Base-by-base conservation (phyloP, 306 rosid species). In the Vigna hirtella region DNA sequence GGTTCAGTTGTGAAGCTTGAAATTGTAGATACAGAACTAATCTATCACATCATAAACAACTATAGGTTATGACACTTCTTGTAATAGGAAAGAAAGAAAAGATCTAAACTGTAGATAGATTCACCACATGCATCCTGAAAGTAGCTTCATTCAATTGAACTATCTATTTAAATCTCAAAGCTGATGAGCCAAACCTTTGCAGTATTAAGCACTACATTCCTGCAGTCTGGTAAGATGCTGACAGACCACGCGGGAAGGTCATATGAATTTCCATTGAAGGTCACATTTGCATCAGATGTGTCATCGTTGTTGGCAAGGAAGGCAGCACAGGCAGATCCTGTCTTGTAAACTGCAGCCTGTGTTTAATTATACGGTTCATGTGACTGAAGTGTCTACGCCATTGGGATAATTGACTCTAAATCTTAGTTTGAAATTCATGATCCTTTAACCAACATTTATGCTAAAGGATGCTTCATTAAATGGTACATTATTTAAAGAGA, bases 191-290 rank as follows among this genome's bases (percentile, higher is more conserved):
- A 82, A 82, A 95, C 98, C 98, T 95, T 95, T 81, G 98, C 98
- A 15, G 98, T 92, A 79, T 95, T 95, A 40, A 88, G 85, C 32
- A 72, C 98, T 43, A 89, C 98, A 82, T 78, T 92, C 84, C 91
- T 89, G 90, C 98, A 95, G 79, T 95, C 98, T 1, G 98, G 98
- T 86, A 95, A 85, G 77, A 91, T 95, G 93, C 98, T 95, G 67
- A 95, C 97, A 69, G 98, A 95, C 98, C 98, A 95, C 10, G 96
- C 92, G 4, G 98, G 98, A 85, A 95, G 85, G 49, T 70, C 58
- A 87, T 92, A 91, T 71, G 92, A 86, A 70, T 91, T 90, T 24
- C 97, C 98, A 48, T 81, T 91, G 73, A 92, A 95, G 9, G 81
- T 83, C 74, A 85, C 95, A 0, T 87, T 89, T 84, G 90, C 91